These are phyloP conservation scores for Xylaria telfairii DNA, from an alignment of 495 filamentous ascomycete species.

Conservation along the genomic window DNA sequence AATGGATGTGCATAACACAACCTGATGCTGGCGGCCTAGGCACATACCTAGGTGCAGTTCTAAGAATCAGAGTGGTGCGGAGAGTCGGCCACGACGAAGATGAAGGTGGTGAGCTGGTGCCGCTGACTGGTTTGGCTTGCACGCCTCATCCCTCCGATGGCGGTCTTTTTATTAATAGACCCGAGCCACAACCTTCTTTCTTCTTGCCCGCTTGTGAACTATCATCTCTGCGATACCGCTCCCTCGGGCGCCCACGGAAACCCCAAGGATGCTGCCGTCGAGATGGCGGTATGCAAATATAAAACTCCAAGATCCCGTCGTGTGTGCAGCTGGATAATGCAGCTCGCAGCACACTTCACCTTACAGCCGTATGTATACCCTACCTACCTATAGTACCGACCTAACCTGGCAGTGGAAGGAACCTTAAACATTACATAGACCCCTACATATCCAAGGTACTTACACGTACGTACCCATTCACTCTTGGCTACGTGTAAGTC, in stretches of 20 bases:
- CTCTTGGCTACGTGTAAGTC: neutral
- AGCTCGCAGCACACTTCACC: neutral
- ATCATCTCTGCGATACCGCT: slow-evolving; percentile 12
- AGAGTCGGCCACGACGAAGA: neutral
- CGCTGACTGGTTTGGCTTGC: slow-evolving; percentile 20
- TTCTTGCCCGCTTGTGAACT: neutral
- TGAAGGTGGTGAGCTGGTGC: slow-evolving; percentile 16
- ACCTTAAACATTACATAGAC: neutral
- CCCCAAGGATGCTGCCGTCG: slow-evolving; percentile 9
- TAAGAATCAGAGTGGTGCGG: slow-evolving; percentile 7
- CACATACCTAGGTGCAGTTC: slow-evolving; percentile 7
- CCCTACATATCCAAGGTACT: neutral
- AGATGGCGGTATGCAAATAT: slow-evolving; percentile 21
- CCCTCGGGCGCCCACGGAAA: slow-evolving; percentile 3
- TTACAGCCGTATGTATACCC: neutral
- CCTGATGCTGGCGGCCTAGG: slow-evolving; percentile 15
- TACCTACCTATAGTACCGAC: neutral
- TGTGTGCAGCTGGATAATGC: neutral
- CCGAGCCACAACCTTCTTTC: slow-evolving; percentile 17
- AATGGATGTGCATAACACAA: slow-evolving; percentile 5
- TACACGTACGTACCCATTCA: neutral
- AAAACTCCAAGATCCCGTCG: slow-evolving; percentile 6
- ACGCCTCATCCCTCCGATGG: slow-evolving; percentile 24
- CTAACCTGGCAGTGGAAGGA: too few species aligned
- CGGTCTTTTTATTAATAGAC: slow-evolving; percentile 22